phyloP scores from a whole-genome alignment of 352 stramenopile species.

The Globisporangium polare region DNA sequence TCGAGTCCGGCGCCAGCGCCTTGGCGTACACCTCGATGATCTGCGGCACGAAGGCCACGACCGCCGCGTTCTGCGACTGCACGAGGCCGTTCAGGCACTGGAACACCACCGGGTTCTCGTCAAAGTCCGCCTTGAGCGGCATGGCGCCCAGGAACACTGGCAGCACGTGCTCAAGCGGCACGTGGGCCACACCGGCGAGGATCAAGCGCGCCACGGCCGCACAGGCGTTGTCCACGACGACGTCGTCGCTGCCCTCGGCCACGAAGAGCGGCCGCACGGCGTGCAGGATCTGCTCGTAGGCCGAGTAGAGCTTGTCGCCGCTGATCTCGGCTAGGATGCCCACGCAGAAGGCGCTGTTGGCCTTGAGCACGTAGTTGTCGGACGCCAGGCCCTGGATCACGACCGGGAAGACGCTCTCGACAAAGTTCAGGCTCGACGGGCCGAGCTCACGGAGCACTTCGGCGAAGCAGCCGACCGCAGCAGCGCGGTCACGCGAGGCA shows the following conservation, averaged over 20 bases:
- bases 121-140: constrained; percentile 95
- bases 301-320: constrained; percentile 61
- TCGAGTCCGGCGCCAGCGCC: constrained; percentile 50
- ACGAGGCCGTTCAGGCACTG: constrained; percentile 92
- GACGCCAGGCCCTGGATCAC: constrained; percentile 89
- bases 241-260: constrained; percentile 78
- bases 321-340: constrained; percentile 89
- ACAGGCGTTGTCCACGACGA: constrained; percentile 91
- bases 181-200: constrained; percentile 57
- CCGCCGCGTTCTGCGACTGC: constrained; percentile 83
- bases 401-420: constrained; percentile 88
- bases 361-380: constrained; percentile 91
- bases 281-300: constrained; percentile 91
- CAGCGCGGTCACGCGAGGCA: constrained; percentile 89
- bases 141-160: constrained; percentile 91
- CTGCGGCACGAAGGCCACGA: constrained; percentile 63
- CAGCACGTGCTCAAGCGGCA: constrained; percentile 92
- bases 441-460: constrained; percentile 93
- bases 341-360: constrained; percentile 95
- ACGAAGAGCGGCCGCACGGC: constrained; percentile 92
- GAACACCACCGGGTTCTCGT: constrained; percentile 96
- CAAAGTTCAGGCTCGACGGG: constrained; percentile 74
- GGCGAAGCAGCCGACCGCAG: constrained; percentile 93
- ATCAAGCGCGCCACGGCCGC: constrained; percentile 94
- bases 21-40: constrained; percentile 83